These are phyloP conservation scores for Hanseniaspora gamundiae DNA, from an alignment of 1,139 yeast genomes.

Conservation along the genomic window DNA sequence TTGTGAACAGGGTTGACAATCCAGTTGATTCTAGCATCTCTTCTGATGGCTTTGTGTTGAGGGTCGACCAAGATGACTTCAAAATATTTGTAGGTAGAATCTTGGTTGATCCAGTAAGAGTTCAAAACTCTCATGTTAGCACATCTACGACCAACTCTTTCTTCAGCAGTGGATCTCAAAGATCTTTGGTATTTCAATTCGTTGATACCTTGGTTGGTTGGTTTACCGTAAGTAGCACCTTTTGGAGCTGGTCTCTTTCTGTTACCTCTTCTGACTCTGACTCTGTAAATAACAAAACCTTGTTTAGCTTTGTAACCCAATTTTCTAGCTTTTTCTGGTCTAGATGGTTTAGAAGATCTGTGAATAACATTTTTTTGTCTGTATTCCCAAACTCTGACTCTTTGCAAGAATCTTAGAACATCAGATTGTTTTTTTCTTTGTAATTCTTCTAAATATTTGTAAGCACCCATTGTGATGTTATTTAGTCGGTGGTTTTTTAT, in stretches of 20 bases:
- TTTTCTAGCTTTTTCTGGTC: conserved; percentile 99
- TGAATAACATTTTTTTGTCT: conserved; percentile 98
- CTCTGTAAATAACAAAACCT: conserved; percentile 96
- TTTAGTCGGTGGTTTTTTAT: conserved; percentile 5
- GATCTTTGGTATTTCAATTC: conserved; percentile 99
- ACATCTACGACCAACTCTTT: conserved; percentile 98
- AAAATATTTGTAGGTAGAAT: conserved; percentile 97
- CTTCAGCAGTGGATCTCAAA: conserved; percentile 96
- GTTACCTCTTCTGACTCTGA: conserved; percentile 99
- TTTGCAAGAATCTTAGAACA: conserved; percentile 95
- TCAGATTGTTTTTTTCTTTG: conserved; percentile 99
- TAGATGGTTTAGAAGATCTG: conserved; percentile 98
- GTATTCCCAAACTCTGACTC: conserved; percentile 99
- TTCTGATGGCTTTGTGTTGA: conserved; percentile 96
- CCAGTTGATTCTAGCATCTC: conserved; percentile 99
- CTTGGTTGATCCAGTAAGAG: conserved; percentile 99
- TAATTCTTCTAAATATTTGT: conserved; percentile 98
- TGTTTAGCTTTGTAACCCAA: conserved; percentile 99
- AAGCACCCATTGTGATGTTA: conserved; percentile 79
- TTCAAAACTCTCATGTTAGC: conserved; percentile 97
- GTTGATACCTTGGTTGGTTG: conserved; percentile 99
- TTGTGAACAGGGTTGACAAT: conserved; percentile 98
- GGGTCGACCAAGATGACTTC: conserved; percentile 98
- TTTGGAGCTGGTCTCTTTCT: conserved; percentile 99
- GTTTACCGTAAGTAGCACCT: conserved; percentile 99